Conservation (phyloP, 192 early-diverging fungal species). For the Kickxella alabastrina region DNA sequence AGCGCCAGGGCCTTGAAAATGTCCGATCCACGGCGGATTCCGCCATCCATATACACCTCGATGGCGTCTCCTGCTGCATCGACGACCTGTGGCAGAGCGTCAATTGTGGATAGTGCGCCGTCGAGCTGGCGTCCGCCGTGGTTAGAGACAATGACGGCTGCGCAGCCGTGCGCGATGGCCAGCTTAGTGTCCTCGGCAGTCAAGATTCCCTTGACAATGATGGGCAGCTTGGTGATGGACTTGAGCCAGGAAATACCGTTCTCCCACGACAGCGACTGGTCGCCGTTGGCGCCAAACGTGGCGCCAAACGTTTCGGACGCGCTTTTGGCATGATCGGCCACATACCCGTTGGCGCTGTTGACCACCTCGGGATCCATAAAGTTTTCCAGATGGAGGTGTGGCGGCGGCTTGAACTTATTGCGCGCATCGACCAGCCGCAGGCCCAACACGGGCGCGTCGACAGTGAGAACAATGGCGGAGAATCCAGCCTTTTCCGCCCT, state of each 20-base stretch:
- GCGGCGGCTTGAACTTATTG: slow-evolving; percentile 59
- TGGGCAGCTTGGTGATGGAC: slow-evolving; percentile 78
- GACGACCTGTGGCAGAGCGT: slow-evolving; percentile 85
- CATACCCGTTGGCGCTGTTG: slow-evolving; percentile 10
- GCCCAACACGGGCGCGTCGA: slow-evolving; percentile 57
- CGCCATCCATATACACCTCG: slow-evolving; percentile 93
- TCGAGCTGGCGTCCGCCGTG: slow-evolving; percentile 98
- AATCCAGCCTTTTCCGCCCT: slow-evolving; percentile 74
- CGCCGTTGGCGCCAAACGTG: slow-evolving; percentile 52
- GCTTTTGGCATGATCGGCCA: slow-evolving; percentile 7
- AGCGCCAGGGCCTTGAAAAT: slow-evolving; percentile 95
- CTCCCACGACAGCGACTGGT: slow-evolving; percentile 80
- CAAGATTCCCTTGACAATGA: slow-evolving; percentile 91
- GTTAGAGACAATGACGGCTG: slow-evolving; percentile 89
- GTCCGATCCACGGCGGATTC: slow-evolving; percentile 86
- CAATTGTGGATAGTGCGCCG: slow-evolving; percentile 70
- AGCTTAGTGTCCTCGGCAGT: slow-evolving; percentile 84
- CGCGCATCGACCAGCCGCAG: slow-evolving; percentile 58
- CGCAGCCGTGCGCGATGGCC: slow-evolving; percentile 73
- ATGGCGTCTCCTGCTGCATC: slow-evolving; percentile 64
- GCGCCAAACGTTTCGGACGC: slow-evolving; percentile 41
- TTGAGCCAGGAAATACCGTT: slow-evolving; percentile 82
- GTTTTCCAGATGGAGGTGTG: slow-evolving; percentile 63
- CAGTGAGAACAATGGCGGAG: slow-evolving; percentile 63
- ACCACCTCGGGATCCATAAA: slow-evolving; percentile 44